Percentiles rank a stretch among this genome's conserved stretches.
Conservation (phyloP, 495 filamentous ascomycete species). For the Lophiostoma macrostomum region DNA sequence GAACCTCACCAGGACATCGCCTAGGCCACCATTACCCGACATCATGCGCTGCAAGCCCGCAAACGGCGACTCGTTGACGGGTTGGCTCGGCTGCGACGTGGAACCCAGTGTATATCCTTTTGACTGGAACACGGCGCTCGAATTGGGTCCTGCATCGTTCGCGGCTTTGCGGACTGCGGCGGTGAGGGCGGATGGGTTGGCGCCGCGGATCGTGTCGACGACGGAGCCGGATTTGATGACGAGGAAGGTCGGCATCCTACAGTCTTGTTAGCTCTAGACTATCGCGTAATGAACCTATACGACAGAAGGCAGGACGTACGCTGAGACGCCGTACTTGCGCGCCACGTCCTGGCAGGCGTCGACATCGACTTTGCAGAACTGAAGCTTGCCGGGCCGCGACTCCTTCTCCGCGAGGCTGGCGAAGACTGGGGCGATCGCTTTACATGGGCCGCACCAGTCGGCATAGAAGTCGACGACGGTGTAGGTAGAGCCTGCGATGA, state of each 20-base stretch:
- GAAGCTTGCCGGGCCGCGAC: slow-evolving; percentile 24
- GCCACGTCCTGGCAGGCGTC: slow-evolving; percentile 32
- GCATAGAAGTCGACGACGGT: slow-evolving; percentile 38
- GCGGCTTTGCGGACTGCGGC: slow-evolving; percentile 33
- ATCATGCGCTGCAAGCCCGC: slow-evolving; percentile 14
- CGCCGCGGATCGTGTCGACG: slow-evolving; percentile 36
- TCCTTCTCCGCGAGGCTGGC: slow-evolving; percentile 30
- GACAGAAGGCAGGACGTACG: slow-evolving; percentile 23
- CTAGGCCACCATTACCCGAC: slow-evolving; percentile 18
- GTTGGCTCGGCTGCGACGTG: background rate
- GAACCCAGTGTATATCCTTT: slow-evolving; percentile 33
- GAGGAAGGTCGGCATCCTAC: slow-evolving; percentile 39
- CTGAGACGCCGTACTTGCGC: slow-evolving; percentile 31
- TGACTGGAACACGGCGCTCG: slow-evolving; percentile 19
- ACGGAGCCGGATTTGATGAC: slow-evolving; percentile 31
- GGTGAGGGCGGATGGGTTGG: slow-evolving; percentile 34
- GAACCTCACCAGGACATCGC: slow-evolving; percentile 32
- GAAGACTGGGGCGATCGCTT: slow-evolving; percentile 36
- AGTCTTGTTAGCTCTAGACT: background rate
- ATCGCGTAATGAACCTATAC: background rate
- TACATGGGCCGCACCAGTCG: slow-evolving; percentile 39
- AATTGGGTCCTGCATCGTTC: slow-evolving; percentile 15
- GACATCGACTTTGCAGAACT: slow-evolving; percentile 37
- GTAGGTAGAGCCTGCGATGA: slow-evolving; percentile 28
- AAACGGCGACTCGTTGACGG: slow-evolving; percentile 3